Percentiles rank a stretch among this genome's conserved stretches.
Evolutionary conservation across 1,284 basidiomycete genomes (phyloP).

Genomic region (Irpex sp.): DNA sequence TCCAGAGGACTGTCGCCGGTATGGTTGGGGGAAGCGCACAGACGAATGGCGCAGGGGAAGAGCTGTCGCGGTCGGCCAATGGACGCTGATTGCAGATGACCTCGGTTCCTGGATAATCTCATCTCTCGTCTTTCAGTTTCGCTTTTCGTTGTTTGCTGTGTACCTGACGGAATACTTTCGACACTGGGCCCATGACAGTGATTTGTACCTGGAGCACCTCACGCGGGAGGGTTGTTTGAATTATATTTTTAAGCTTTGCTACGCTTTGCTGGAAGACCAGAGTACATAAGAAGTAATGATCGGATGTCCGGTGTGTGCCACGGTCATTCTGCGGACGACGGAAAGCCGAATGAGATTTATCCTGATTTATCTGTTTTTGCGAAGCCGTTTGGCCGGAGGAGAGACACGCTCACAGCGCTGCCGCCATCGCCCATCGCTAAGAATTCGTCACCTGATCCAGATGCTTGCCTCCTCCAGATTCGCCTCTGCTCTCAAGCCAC

Average conservation of each 20-base stretch:
- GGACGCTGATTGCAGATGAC: conserved; percentile 33
- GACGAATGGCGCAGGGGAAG: conserved; percentile 49
- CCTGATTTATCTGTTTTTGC: neutral
- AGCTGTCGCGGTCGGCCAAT: conserved; percentile 37
- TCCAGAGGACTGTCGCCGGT: conserved; percentile 77
- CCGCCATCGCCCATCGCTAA: neutral
- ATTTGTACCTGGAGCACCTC: neutral
- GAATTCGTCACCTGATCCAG: neutral
- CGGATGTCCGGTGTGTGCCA: neutral
- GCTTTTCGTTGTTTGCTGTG: neutral
- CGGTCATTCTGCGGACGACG: neutral
- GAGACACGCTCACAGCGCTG: neutral
- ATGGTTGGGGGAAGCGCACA: conserved; percentile 52
- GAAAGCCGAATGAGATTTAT: neutral
- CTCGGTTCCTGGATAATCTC: neutral
- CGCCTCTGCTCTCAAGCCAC: conserved; percentile 10
- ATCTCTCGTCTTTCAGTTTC: neutral
- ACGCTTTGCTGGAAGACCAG: neutral
- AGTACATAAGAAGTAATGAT: neutral
- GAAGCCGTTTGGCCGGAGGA: neutral
- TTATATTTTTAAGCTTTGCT: neutral
- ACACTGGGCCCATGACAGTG: neutral
- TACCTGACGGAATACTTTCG: neutral
- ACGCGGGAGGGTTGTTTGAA: neutral
- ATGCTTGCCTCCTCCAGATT: conserved; percentile 2